Evolutionary conservation across 495 filamentous ascomycete species (phyloP), one percentile per base, ranked within the genome.

Genomic region (Staphylotrichum tortipilum): DNA sequence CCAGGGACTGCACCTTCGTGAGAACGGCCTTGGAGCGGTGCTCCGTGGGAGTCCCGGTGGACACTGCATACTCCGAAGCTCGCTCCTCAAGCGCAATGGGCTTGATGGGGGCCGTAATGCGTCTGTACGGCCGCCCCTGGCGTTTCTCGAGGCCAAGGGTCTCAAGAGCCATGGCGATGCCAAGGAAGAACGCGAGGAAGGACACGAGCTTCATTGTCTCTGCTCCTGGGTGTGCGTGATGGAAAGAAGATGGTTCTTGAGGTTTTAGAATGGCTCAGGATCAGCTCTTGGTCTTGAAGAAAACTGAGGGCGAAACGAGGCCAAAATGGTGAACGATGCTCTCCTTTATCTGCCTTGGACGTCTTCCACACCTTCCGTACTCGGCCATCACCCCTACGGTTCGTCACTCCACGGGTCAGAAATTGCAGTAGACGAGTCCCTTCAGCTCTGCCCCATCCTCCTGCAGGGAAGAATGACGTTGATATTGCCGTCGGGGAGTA

Each of bases 121-220:
- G 42, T 14, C 24, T 45, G 17, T 10, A 8, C 19, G 29, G 28
- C 23, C 11, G 22, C 24, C 34, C 12, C 40, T 17, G 24, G 31
- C 57, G 57, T 45, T 31, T 35, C 7, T 53, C 33, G 37, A 55
- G 50, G 3, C 39, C 49, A 19, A 54, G 39, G 17, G 59, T 47
- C 42, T 65, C 57, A 14, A 58, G 33, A 7, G 63, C 62, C 18
- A 39, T 15, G 23, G 49, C 52, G 10, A 66, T 34, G 51, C 63
- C 53, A n/a, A 62, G 41, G 12, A 67, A 47, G 2, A 63, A 48
- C 37, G 65, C 50, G 9, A 70, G 53, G 28, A 63, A 21, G 43
- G 60, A 23, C 33, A 44, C 44, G 40, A 66, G 28, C 57, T 67
- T 72, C 69, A 72, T 72, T 40, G 41, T 64, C 43, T 19, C 21